These are phyloP conservation scores for Alternaria conjuncta DNA, from an alignment of 2,329 filamentous ascomycete species.

Conservation along the genomic window DNA sequence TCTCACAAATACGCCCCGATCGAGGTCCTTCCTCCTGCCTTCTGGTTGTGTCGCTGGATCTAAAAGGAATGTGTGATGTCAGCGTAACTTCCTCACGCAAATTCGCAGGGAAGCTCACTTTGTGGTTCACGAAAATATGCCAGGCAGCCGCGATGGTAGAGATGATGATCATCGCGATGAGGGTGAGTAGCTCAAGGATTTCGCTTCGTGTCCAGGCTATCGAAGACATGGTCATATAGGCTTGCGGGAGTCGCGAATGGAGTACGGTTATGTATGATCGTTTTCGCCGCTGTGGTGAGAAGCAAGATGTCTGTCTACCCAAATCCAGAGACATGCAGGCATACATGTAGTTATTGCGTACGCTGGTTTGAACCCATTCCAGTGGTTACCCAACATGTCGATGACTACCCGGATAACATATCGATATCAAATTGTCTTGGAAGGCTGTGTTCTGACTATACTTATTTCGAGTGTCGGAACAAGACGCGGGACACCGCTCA, in stretches of 20 bases:
- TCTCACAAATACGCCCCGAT: background rate
- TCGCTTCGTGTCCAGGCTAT: background rate
- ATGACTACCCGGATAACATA: background rate
- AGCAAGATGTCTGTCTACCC: background rate
- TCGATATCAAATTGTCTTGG: background rate
- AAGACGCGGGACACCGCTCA: background rate
- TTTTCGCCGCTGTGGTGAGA: fast-evolving
- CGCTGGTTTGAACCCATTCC: fast-evolving
- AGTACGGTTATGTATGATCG: background rate
- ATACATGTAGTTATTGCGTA: background rate
- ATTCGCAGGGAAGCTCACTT: background rate
- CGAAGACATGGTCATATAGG: background rate
- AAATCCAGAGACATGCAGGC: fast-evolving
- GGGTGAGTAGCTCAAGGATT: background rate
- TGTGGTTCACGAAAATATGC: background rate
- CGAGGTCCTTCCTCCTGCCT: background rate
- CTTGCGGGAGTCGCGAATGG: background rate
- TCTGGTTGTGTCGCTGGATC: background rate
- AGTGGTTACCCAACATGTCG: background rate
- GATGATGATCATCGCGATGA: background rate
- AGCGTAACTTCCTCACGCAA: background rate
- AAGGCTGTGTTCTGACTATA: background rate
- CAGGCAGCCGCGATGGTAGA: background rate
- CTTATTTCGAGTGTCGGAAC: background rate
- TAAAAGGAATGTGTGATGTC: fast-evolving